Evolutionary conservation across 2,329 filamentous ascomycete genomes (phyloP).

Genomic region (Diaporthe humulicola): DNA sequence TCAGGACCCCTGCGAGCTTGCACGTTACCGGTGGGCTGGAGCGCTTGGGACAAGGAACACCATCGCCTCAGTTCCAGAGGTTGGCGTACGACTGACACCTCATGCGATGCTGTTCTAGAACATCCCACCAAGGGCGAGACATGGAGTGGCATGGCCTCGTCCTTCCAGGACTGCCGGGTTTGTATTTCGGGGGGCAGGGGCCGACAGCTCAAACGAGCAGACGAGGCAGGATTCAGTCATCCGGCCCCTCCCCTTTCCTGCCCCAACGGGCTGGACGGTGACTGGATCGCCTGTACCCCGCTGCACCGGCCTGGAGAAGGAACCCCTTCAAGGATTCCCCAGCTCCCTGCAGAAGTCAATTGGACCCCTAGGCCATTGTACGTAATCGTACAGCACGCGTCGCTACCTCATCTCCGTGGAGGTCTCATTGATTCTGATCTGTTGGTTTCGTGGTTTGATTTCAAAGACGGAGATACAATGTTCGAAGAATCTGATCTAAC

Average conservation of each 20-base stretch:
- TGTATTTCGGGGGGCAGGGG: background rate
- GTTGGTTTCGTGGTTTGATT: background rate
- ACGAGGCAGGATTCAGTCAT: background rate
- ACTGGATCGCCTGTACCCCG: constrained; percentile 16
- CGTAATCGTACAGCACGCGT: background rate
- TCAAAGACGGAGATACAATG: background rate
- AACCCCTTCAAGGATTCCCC: constrained; percentile 21
- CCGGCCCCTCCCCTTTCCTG: background rate
- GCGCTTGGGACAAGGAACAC: constrained; percentile 11
- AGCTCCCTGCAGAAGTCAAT: constrained; percentile 19
- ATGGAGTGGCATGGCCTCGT: background rate
- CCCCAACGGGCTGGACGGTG: background rate
- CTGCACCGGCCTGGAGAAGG: constrained; percentile 12
- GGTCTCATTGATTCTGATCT: background rate
- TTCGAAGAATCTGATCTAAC: background rate
- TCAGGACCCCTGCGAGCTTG: background rate
- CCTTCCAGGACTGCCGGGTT: background rate
- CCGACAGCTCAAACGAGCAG: background rate
- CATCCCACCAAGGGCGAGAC: background rate
- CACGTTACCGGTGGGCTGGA: constrained; percentile 15
- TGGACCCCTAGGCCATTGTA: constrained; percentile 21
- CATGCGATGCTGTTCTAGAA: constrained; percentile 25
- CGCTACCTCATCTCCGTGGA: background rate
- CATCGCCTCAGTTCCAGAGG: constrained; percentile 9
- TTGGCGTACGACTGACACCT: constrained; percentile 10